Evolutionary conservation across 2,329 filamentous ascomycete genomes (phyloP).

Genomic region (Endocalyx cinctus): DNA sequence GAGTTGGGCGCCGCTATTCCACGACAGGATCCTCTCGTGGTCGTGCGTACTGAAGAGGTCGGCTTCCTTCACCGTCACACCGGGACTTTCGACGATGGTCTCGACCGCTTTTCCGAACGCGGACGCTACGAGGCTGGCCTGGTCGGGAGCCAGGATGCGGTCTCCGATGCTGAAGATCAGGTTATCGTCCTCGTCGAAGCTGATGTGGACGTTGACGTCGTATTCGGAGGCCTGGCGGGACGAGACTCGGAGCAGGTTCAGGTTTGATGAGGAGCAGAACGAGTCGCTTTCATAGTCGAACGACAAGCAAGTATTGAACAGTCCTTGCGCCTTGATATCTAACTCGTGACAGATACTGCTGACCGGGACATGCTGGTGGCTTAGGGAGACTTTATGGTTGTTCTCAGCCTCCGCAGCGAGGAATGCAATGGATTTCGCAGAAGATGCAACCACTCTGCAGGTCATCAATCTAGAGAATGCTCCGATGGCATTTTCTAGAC

Average conservation of each 20-base stretch:
- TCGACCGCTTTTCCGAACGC: constrained; percentile 50
- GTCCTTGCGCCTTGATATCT: constrained; percentile 31
- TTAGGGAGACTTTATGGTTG: constrained; percentile 21
- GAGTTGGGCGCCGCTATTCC: constrained; percentile 42
- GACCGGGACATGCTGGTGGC: constrained; percentile 42
- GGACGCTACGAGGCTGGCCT: constrained; percentile 43
- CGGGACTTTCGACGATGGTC: constrained; percentile 38
- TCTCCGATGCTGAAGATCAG: constrained; percentile 42
- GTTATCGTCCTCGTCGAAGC: constrained; percentile 35
- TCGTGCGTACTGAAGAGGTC: constrained; percentile 54
- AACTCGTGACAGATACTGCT: constrained; percentile 43
- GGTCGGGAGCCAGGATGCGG: constrained; percentile 36
- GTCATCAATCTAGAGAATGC: constrained; percentile 34
- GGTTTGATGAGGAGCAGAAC: constrained; percentile 18
- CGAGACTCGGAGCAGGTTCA: constrained; percentile 32
- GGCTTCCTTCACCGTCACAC: constrained; percentile 37
- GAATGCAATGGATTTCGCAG: constrained; percentile 17
- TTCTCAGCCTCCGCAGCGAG: constrained; percentile 21
- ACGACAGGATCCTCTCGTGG: constrained; percentile 48
- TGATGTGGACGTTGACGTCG: constrained; percentile 41
- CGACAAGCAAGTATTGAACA: constrained; percentile 49
- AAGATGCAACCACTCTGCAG: constrained; percentile 16
- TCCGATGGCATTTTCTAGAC: constrained; percentile 39
- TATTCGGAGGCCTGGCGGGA: constrained; percentile 41
- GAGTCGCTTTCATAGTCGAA: constrained; percentile 36